Evolutionary conservation across 106 monocot genomes (phyloP).

Genomic region (Dendrobium catenatum): DNA sequence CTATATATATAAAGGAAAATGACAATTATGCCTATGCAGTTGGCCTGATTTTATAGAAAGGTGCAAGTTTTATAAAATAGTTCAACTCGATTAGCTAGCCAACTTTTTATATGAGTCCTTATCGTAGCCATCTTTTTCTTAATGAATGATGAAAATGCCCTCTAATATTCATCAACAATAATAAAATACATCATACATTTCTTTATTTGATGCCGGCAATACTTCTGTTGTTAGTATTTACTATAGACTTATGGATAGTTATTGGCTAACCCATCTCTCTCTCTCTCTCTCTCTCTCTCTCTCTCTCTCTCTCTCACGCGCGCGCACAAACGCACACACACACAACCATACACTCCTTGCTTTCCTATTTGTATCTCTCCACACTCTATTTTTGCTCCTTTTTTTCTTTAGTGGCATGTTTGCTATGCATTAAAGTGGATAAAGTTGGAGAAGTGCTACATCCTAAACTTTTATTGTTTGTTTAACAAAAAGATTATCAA

Average conservation of each 20-base stretch:
- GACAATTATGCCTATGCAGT: background rate
- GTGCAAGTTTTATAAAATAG: background rate
- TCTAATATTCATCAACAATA: no score
- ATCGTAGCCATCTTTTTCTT: no score
- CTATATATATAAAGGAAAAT: background rate
- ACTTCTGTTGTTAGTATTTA: background rate
- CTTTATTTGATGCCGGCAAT: background rate
- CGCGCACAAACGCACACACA: no score
- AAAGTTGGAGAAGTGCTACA: background rate
- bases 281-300: background rate
- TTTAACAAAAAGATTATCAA: background rate
- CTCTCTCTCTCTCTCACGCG: background rate
- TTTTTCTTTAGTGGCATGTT: background rate
- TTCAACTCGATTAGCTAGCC: no score
- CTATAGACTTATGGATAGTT: background rate
- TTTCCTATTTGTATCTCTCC: background rate
- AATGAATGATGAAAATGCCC: no score
- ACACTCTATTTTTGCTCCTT: background rate
- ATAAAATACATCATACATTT: no score
- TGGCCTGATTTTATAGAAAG: background rate
- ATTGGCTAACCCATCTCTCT: background rate
- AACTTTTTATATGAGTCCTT: no score
- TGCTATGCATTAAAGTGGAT: background rate
- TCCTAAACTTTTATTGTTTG: no score
- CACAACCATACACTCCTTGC: background rate